A percentile compares a stretch with the other conserved stretches of the same genome.
phyloP scores from a whole-genome alignment of 164 flowering plant species.

The Akebia trifoliata region DNA sequence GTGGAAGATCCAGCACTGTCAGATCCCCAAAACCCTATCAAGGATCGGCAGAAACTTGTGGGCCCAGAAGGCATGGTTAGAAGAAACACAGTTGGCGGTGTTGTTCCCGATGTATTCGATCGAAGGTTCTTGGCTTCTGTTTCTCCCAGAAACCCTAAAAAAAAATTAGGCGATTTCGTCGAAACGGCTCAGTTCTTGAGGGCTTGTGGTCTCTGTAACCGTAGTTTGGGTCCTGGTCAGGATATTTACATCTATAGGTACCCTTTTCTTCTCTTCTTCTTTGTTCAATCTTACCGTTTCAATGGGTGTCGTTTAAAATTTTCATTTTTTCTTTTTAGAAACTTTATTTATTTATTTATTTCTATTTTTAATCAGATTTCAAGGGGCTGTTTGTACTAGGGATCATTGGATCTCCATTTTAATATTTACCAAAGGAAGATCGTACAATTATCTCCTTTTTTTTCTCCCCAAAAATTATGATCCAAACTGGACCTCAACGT shows the following conservation, averaged over 20 bases:
- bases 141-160: constrained; percentile 32
- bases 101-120: constrained; percentile 11
- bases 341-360: neutral
- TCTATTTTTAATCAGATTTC: too few species aligned
- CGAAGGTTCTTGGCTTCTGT: constrained; percentile 17
- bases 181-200: constrained; percentile 45
- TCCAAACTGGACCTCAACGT: too few species aligned
- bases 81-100: neutral
- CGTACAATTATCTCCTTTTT: too few species aligned
- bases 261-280: neutral
- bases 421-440: too few species aligned
- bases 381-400: too few species aligned
- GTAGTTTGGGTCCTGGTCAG: constrained; percentile 48
- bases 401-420: too few species aligned
- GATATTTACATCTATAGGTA: constrained; percentile 77
- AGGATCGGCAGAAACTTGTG: neutral
- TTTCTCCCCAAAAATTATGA: too few species aligned
- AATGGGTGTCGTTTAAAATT: neutral
- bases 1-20: constrained; percentile 11
- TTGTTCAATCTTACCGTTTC: neutral
- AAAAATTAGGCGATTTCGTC: constrained; percentile 30
- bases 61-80: neutral
- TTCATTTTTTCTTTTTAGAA: neutral
- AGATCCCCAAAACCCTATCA: constrained; percentile 17
- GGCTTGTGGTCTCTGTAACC: constrained; percentile 55